These are phyloP conservation scores for Linum tenue DNA, from an alignment of 345 rosid species.

Conservation along the genomic window DNA sequence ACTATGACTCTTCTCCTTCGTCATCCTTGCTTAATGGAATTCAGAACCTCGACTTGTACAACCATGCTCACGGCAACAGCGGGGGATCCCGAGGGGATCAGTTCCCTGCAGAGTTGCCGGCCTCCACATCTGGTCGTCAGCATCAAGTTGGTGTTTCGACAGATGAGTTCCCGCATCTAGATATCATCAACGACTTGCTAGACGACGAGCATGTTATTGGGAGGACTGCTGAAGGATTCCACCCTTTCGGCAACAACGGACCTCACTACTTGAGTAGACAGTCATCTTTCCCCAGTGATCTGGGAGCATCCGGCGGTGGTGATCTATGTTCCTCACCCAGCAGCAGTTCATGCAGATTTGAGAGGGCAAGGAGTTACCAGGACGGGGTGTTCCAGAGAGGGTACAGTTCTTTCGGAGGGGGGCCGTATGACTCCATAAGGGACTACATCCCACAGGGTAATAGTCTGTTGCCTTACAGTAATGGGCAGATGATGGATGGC, in stretches of 20 bases:
- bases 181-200: slow-evolving; percentile 84
- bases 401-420: slow-evolving; percentile 29
- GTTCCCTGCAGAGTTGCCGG: slow-evolving; percentile 25
- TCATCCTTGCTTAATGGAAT: slow-evolving; percentile 26
- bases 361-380: slow-evolving; percentile 46
- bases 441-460: slow-evolving; percentile 48
- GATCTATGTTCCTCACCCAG: slow-evolving; percentile 31
- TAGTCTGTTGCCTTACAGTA: slow-evolving; percentile 32
- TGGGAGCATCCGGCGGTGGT: slow-evolving; percentile 27
- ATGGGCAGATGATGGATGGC: slow-evolving; percentile 49
- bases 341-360: slow-evolving; percentile 43
- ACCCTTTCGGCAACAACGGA: slow-evolving; percentile 25
- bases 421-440: slow-evolving; percentile 30
- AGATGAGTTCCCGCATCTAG: slow-evolving; percentile 90
- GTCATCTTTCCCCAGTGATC: slow-evolving; percentile 40
- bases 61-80: slow-evolving; percentile 15
- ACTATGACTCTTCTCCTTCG: slow-evolving; percentile 14
- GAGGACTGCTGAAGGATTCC: slow-evolving; percentile 24
- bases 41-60: slow-evolving; percentile 28
- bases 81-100: slow-evolving; percentile 18
- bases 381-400: slow-evolving; percentile 40
- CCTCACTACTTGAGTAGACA: slow-evolving; percentile 43
- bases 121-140: slow-evolving; percentile 46
- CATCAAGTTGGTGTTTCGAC: slow-evolving; percentile 33
- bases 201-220: slow-evolving; percentile 61